These are phyloP conservation scores for Mrakia hoshinonis DNA, from an alignment of 768 basidiomycete species.

Conservation along the genomic window DNA sequence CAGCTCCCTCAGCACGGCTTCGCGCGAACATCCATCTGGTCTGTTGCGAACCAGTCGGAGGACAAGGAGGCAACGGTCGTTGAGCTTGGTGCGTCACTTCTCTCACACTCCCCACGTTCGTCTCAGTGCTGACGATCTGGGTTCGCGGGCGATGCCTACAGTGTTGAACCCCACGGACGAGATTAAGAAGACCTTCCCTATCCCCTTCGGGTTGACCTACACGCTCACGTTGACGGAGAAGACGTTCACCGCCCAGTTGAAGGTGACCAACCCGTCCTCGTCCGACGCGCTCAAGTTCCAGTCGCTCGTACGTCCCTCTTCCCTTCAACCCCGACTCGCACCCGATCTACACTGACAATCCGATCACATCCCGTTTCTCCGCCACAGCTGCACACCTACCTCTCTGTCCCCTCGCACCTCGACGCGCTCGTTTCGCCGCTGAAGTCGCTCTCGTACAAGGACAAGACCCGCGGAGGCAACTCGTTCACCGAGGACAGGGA, in stretches of 20 bases:
- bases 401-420: conserved; percentile 46
- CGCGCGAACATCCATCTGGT: conserved; percentile 70
- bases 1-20: conserved; percentile 82
- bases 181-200: conserved; percentile 55
- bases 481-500: conserved; percentile 48
- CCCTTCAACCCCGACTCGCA: too few species aligned
- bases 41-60: conserved; percentile 50
- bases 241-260: conserved; percentile 65
- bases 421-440: conserved; percentile 59
- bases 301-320: conserved; percentile 47
- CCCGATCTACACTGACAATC: neutral
- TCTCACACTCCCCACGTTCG: neutral
- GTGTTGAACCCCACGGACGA: conserved; percentile 57
- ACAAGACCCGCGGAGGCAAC: conserved; percentile 51
- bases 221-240: conserved; percentile 68
- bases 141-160: conserved; percentile 34
- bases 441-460: conserved; percentile 58
- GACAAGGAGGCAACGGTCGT: conserved; percentile 53
- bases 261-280: conserved; percentile 63
- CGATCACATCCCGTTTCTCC: neutral
- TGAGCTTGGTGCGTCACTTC: conserved; percentile 55
- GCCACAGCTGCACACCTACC: conserved; percentile 67
- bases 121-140: neutral
- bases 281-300: conserved; percentile 67
- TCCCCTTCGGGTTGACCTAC: conserved; percentile 64